Evolutionary conservation across 371 early-diverging fungal genomes (phyloP).

Genomic region (Haplosporangium sp.): DNA sequence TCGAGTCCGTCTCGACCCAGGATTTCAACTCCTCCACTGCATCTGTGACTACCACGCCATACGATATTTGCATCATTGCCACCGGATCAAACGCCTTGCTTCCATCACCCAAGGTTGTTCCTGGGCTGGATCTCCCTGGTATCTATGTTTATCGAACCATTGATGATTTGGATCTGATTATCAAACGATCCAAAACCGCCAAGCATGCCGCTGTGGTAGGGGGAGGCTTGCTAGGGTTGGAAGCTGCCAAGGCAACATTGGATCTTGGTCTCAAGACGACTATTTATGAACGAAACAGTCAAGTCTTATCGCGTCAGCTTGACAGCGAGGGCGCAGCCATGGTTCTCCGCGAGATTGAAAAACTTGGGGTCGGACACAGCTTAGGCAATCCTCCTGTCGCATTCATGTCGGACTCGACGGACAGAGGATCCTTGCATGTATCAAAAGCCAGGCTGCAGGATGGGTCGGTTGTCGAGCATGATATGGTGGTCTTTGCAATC

Average conservation of each 20-base stretch:
- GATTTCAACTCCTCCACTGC: slow-evolving; percentile 28
- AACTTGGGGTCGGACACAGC: slow-evolving; percentile 59
- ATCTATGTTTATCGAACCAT: slow-evolving; percentile 76
- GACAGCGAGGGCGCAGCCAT: slow-evolving; percentile 64
- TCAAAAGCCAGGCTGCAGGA: slow-evolving; percentile 36
- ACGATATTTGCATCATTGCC: slow-evolving; percentile 71
- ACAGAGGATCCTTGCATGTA: slow-evolving; percentile 5
- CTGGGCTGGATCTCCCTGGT: slow-evolving; percentile 57
- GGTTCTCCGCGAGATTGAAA: slow-evolving; percentile 63
- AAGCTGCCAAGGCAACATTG: slow-evolving; percentile 73
- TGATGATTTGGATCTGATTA: slow-evolving; percentile 66
- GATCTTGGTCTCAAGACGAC: slow-evolving; percentile 66
- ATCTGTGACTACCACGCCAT: slow-evolving; percentile 56
- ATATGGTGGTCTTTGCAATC: slow-evolving; percentile 68
- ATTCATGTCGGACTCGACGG: slow-evolving; percentile 27
- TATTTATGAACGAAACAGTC: slow-evolving; percentile 65
- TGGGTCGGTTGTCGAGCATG: slow-evolving; percentile 49
- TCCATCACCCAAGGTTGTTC: slow-evolving; percentile 57
- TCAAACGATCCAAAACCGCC: slow-evolving; percentile 57
- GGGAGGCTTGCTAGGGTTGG: slow-evolving; percentile 76
- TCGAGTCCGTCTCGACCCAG: slow-evolving; percentile 32
- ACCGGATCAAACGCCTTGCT: slow-evolving; percentile 71
- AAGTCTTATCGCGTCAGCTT: slow-evolving; percentile 68
- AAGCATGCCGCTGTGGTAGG: slow-evolving; percentile 65
- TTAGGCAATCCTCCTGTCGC: slow-evolving; percentile 58